These are phyloP conservation scores for Wickerhamiella kurtzmanii DNA, from an alignment of 805 yeast genomes.

Conservation along the genomic window DNA sequence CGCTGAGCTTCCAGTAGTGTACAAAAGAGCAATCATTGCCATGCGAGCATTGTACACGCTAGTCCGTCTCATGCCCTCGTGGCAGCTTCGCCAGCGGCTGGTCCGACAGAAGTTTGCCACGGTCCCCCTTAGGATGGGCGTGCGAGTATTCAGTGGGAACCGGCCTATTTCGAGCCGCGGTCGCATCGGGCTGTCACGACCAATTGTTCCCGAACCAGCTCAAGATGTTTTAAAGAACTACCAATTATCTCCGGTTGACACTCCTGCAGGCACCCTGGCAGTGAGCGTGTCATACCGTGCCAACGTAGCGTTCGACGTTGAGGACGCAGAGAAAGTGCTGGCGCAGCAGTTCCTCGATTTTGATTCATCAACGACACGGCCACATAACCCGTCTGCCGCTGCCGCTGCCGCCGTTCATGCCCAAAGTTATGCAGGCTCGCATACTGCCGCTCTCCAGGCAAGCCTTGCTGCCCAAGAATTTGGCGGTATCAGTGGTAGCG, in stretches of 20 bases:
- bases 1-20: constrained; percentile 49
- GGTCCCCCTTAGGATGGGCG: constrained; percentile 36
- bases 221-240: constrained; percentile 46
- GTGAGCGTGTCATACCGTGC: constrained; percentile 69
- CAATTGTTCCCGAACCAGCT: constrained; percentile 33
- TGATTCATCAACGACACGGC: constrained; percentile 27
- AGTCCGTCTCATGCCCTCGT: constrained; percentile 57
- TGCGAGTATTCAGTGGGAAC: constrained; percentile 57
- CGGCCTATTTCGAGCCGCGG: constrained; percentile 71
- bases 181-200: constrained; percentile 67
- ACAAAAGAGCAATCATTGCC: constrained; percentile 59
- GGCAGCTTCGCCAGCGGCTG: constrained; percentile 39
- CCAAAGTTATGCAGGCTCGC: too few species aligned
- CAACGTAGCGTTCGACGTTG: constrained; percentile 53
- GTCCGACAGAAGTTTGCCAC: constrained; percentile 28
- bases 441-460: too few species aligned
- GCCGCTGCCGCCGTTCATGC: too few species aligned
- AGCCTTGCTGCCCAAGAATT: too few species aligned
- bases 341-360: constrained; percentile 42
- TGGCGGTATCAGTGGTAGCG: too few species aligned
- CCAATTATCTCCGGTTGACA: constrained; percentile 54
- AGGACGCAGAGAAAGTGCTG: constrained; percentile 51
- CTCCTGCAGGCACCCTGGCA: constrained; percentile 60
- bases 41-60: constrained; percentile 63
- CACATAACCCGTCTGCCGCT: constrained; percentile 1